These are phyloP conservation scores for Berkeleyomyces basicola DNA, from an alignment of 2,329 filamentous ascomycete genomes.

Conservation along the genomic window DNA sequence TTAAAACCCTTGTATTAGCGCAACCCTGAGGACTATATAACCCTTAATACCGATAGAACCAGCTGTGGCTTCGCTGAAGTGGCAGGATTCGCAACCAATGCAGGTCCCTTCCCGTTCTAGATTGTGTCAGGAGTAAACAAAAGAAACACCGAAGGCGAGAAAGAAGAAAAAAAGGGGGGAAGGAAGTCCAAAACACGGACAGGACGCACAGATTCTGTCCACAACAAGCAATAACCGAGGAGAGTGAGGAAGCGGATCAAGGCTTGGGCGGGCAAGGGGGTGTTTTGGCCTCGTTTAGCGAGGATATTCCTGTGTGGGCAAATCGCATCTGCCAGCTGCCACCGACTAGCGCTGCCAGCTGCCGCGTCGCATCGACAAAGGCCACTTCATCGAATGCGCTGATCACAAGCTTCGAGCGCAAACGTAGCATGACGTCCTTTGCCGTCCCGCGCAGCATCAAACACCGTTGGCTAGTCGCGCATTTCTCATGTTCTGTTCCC, in stretches of 20 bases:
- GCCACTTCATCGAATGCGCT: background rate
- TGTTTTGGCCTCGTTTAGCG: background rate
- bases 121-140: background rate
- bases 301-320: background rate
- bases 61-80: background rate
- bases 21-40: background rate
- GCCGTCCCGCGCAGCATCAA: too few relatives aligned
- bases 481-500: too few relatives aligned
- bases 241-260: background rate
- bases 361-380: background rate
- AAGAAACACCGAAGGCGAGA: too few relatives aligned
- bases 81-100: background rate
- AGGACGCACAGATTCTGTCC: background rate
- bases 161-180: background rate
- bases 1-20: background rate
- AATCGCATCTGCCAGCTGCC: background rate
- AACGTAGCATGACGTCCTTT: too few relatives aligned
- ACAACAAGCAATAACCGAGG: background rate
- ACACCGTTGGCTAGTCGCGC: too few relatives aligned
- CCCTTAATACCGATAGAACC: background rate
- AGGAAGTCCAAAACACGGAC: background rate
- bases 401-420: too few relatives aligned
- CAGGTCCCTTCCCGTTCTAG: background rate
- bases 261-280: background rate
- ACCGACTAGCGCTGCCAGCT: background rate